phyloP scores from a whole-genome alignment of 176 grass and related monocot species.

The Chrysopogon serrulatus region DNA sequence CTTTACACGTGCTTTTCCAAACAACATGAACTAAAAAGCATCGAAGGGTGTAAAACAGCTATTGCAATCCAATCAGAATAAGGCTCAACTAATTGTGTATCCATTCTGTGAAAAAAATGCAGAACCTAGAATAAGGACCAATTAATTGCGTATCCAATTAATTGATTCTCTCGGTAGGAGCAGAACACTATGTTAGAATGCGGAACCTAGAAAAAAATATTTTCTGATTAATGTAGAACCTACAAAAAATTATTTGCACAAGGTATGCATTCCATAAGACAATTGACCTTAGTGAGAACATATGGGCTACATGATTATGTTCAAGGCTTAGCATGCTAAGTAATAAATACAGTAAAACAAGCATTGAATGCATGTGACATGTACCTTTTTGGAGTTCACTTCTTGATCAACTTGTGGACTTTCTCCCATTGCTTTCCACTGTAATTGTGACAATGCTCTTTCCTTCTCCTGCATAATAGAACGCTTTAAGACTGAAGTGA shows the following conservation, averaged over 20 bases:
- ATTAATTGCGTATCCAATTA: no score
- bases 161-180: background rate
- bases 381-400: conserved; percentile 87
- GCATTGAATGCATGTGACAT: background rate
- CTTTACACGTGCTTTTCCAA: background rate
- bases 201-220: background rate
- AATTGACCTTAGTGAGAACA: background rate
- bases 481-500: conserved; percentile 10
- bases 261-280: background rate
- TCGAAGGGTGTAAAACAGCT: background rate
- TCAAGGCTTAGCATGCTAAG: conserved; percentile 12
- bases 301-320: background rate
- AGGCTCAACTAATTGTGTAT: background rate
- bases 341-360: background rate
- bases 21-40: background rate
- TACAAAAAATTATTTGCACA: background rate
- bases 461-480: conserved; percentile 81
- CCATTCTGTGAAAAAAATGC: no score
- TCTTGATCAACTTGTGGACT: conserved; percentile 87
- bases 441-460: conserved; percentile 72
- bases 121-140: no score
- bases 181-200: background rate
- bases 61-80: background rate
- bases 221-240: background rate
- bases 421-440: conserved; percentile 95